These are phyloP conservation scores for Moesziomyces globuligerus DNA, from an alignment of 1,284 basidiomycete species.

Conservation along the genomic window DNA sequence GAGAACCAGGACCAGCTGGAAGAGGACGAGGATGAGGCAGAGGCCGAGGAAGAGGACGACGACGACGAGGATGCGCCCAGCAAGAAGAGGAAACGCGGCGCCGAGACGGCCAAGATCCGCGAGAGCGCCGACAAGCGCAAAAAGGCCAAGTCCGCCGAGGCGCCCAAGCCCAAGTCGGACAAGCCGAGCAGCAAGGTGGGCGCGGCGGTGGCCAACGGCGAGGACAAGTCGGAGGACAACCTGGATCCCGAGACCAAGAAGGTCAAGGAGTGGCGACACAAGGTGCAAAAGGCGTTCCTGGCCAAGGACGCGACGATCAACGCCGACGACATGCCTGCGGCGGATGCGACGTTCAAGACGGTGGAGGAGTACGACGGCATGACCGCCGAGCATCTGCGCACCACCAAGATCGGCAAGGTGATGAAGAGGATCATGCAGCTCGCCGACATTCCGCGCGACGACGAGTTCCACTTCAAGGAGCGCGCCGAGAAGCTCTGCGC, in stretches of 20 bases:
- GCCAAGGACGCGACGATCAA: conserved; percentile 68
- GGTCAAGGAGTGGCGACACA: conserved; percentile 80
- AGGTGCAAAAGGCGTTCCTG: conserved; percentile 88
- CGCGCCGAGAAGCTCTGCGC: conserved; percentile 72
- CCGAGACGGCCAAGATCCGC: conserved; percentile 34
- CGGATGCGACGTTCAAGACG: conserved; percentile 80
- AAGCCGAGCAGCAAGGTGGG: conserved; percentile 33
- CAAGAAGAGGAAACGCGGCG: conserved; percentile 50
- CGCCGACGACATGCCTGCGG: conserved; percentile 68
- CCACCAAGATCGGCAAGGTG: conserved; percentile 97
- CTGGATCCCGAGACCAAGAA: conserved; percentile 74
- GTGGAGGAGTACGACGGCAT: conserved; percentile 85
- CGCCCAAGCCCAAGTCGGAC: conserved; percentile 33
- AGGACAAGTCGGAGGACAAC: conserved; percentile 70
- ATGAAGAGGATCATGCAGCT: conserved; percentile 91
- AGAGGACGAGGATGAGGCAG: conserved; percentile 76
- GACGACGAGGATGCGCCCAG: conserved; percentile 71
- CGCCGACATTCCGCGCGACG: conserved; percentile 78
- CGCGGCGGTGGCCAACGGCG: conserved; percentile 62
- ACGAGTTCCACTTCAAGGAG: conserved; percentile 84
- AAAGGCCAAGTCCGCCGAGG: conserved; percentile 41
- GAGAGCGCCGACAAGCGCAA: conserved; percentile 49
- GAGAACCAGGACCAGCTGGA: conserved; percentile 71
- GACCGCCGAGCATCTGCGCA: conserved; percentile 81
- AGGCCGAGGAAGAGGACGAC: conserved; percentile 75